phyloP scores from a whole-genome alignment of 2,329 filamentous ascomycete genomes.

The Zymoseptoria pseudotritici region DNA sequence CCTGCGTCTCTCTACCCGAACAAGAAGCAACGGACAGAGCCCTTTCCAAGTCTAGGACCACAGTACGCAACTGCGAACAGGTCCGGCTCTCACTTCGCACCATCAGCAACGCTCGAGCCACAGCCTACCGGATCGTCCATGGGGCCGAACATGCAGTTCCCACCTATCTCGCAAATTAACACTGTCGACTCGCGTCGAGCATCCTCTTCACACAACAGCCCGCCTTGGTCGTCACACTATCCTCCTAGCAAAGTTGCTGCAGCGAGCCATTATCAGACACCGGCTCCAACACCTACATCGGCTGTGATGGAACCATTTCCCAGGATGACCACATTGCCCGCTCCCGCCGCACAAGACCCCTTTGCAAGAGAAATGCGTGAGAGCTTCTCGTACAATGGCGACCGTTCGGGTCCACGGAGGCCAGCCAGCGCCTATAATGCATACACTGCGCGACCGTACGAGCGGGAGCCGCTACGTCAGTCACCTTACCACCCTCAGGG shows the following conservation, averaged over 20 bases:
- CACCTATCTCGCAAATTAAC: slow-evolving; percentile 11
- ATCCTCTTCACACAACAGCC: slow-evolving; percentile 8
- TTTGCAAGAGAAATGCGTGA: slow-evolving; percentile 18
- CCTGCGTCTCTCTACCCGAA: slow-evolving; percentile 30
- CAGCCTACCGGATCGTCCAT: slow-evolving; percentile 3
- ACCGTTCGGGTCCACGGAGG: slow-evolving; percentile 11
- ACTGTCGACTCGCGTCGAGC: slow-evolving; percentile 8
- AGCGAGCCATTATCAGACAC: slow-evolving; percentile 14
- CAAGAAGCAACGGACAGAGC: slow-evolving; percentile 28
- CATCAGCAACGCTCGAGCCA: slow-evolving; percentile 11
- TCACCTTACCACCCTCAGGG: slow-evolving; percentile 6
- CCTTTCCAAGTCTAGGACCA: slow-evolving; percentile 4
- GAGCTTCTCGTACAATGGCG: slow-evolving; percentile 11
- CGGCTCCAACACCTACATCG: slow-evolving; percentile 17
- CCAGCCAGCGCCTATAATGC: slow-evolving; percentile 11
- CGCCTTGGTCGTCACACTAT: slow-evolving; percentile 12
- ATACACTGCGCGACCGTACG: slow-evolving; percentile 11
- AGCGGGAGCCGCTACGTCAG: slow-evolving; percentile 9
- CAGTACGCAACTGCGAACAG: slow-evolving; percentile 4
- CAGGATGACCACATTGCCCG: slow-evolving; percentile 7
- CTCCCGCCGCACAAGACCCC: slow-evolving; percentile 13
- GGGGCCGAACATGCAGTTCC: slow-evolving; percentile 11
- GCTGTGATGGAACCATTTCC: slow-evolving; percentile 14
- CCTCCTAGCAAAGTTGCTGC: slow-evolving; percentile 4
- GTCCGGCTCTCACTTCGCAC: slow-evolving; percentile 7